Percentiles rank a stretch among this genome's conserved stretches.
These are phyloP conservation scores for Phytophthora uliginosa DNA, from an alignment of 352 stramenopile genomes.

Conservation along the genomic window DNA sequence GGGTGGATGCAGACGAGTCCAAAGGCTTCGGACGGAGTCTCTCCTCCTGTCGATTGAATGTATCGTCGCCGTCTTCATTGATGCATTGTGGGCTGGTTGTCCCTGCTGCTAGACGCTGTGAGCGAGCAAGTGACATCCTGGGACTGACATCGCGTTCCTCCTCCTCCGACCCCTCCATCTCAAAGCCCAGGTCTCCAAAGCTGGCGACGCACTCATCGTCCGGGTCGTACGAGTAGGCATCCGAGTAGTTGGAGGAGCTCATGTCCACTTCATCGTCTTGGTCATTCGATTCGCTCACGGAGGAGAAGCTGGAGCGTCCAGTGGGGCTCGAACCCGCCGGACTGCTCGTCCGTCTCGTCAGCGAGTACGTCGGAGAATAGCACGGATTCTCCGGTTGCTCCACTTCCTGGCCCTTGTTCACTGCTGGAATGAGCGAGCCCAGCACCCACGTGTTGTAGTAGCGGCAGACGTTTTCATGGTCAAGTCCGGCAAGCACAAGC, in stretches of 20 bases:
- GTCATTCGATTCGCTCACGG: constrained; percentile 14
- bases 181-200: constrained; percentile 71
- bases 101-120: constrained; percentile 13
- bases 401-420: constrained; percentile 35
- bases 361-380: constrained; percentile 24
- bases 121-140: constrained; percentile 23
- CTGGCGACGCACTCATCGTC: constrained; percentile 38
- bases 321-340: constrained; percentile 21
- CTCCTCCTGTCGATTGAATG: constrained; percentile 16
- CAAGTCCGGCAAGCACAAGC: constrained; percentile 91
- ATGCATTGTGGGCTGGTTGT: constrained; percentile 24
- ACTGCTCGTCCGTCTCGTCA: constrained; percentile 34
- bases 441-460: constrained; percentile 93
- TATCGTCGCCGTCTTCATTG: constrained; percentile 28
- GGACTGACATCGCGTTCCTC: constrained; percentile 27
- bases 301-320: constrained; percentile 21
- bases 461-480: constrained; percentile 96
- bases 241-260: constrained; percentile 31
- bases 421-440: constrained; percentile 71
- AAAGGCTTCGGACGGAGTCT: constrained; percentile 26
- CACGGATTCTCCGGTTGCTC: constrained; percentile 34
- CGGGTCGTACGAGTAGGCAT: constrained; percentile 31
- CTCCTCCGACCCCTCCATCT: constrained; percentile 45
- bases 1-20: constrained; percentile 16
- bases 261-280: constrained; percentile 42